Base-by-base conservation (phyloP, 1,284 basidiomycete species). In the Fomitopsis betulina region DNA sequence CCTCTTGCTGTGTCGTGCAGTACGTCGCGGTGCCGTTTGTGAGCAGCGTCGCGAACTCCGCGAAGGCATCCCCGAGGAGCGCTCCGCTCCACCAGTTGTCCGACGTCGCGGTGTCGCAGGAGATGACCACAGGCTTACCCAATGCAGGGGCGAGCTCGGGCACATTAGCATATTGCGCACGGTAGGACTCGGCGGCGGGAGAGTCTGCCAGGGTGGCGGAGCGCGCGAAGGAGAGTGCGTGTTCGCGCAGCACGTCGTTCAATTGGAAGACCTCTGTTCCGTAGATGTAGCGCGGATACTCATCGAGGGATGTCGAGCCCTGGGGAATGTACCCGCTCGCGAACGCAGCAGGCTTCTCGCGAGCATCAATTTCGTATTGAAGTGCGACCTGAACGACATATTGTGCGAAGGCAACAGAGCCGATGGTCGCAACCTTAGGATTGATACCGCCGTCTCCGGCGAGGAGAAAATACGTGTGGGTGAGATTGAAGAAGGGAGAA, bases 201-300 rank as follows among this genome's bases (percentile, higher is more conserved):
- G 71, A 71, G 66, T 80, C 78, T 55, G 71, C 72, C 12, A 81
- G 68, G 15, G 39, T 67, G 21, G 77, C 71, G 5, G 63, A 68
- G 51, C 67, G 64, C 0, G 74, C 73, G 54, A 74, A 66, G 17
- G 56, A 58, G 23, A 73, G 61, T 1, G 73, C 78, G 25, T 15
- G 45, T 25, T 47, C 23, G 15, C 77, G 72, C 17, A 82, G 69
- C 56, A 71, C 72, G 40, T 76, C 75, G 68, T 81, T 81, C 57
- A 82, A 65, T 67, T 79, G 76, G 64, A 76, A 82, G 12, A 81
- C 73, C 68, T 82, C 80, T 15, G 79, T 80, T 25, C 80, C 80
- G 63, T 81, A 79, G 37, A 77, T 65, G 30, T 62, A 62, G 8
- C 59, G 58, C 1, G 76, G 72, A 50, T 68, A 69, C 30, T 70